A percentile compares a stretch with the other conserved stretches of the same genome.
Evolutionary conservation across 2,329 filamentous ascomycete genomes (phyloP).

Genomic region (Graphiopsis chlorocephala): DNA sequence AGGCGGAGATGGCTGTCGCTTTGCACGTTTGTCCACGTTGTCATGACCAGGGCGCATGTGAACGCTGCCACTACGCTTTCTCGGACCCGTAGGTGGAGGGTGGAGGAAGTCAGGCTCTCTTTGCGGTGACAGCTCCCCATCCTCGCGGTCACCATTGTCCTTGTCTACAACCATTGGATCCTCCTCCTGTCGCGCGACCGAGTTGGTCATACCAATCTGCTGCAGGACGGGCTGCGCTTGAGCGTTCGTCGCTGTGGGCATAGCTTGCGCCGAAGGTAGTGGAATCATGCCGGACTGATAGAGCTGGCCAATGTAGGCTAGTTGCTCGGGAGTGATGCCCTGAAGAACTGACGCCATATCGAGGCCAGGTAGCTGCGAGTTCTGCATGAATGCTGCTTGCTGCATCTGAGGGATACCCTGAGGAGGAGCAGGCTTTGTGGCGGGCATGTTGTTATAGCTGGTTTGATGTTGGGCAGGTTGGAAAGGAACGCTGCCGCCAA

Average conservation of each 20-base stretch:
- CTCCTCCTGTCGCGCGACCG: background rate
- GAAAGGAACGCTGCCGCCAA: slow-evolving; percentile 18
- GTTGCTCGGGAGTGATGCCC: slow-evolving; percentile 29
- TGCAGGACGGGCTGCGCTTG: background rate
- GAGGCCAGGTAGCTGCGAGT: slow-evolving; percentile 24
- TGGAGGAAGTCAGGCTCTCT: slow-evolving; percentile 25
- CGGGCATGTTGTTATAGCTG: slow-evolving; percentile 15
- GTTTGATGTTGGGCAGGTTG: slow-evolving; percentile 14
- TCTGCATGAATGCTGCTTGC: slow-evolving; percentile 24
- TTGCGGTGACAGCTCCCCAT: slow-evolving; percentile 52
- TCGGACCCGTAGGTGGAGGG: slow-evolving; percentile 30
- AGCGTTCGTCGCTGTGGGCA: background rate
- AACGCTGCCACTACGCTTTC: slow-evolving; percentile 21
- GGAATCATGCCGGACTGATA: slow-evolving; percentile 28
- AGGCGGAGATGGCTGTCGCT: background rate
- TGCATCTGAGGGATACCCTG: slow-evolving; percentile 14
- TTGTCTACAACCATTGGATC: slow-evolving; percentile 41
- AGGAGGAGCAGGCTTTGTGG: slow-evolving; percentile 6
- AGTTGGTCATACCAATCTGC: background rate
- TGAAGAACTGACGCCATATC: slow-evolving; percentile 23
- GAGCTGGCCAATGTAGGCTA: slow-evolving; percentile 25
- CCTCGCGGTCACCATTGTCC: slow-evolving; percentile 79
- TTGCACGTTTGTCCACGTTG: background rate
- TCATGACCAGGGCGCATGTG: background rate
- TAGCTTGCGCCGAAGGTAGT: slow-evolving; percentile 20